Evolutionary conservation across 768 basidiomycete species (phyloP), one percentile per base, ranked within the genome.

Genomic region (Cyathus striatus): DNA sequence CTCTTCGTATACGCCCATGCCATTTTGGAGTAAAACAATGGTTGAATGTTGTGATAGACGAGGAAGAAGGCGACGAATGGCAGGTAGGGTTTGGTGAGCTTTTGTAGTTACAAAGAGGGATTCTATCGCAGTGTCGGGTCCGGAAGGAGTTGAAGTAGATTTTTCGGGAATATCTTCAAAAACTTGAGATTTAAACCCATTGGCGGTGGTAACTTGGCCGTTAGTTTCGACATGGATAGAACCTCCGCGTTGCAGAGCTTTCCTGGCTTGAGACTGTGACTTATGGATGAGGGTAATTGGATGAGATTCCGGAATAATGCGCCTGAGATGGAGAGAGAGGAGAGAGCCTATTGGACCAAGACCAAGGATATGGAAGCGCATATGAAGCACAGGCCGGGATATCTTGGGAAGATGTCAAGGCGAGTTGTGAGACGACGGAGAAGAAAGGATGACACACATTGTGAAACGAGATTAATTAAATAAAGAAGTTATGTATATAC

Each of bases 1-100:
- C 46, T 79, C 66, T 50, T 98, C 94, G 60, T 91, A 89, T 6
- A 94, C 66, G 9, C 92, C 95, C 82, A 96, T 88, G 20, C 95
- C 95, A 58, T 95, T 95, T 56, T 95, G 90, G 41, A 97, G 63
- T n/a, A 99, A 76, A 2, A 95, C 88, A 49, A 98, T 81, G 25
- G 93, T 95, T 34, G 84, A 86, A 39, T 75, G 60, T 0, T 73
- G 57, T 3, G 73, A 69, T 16, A 97, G 63, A 14, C 91, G 78
- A 10, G 77, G 78, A 14, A 75, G 62, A 43, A 97, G 75, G 0
- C 60, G 55, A 14, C 62, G 59, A 25, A 99, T 50, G 3, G 85
- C 79, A 2, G 60, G 55, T 3, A 83, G 40, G 3, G 86, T 86
- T 6, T 74, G 68, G 13, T 81, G 72, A 1, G 90, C 85, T 60